These are phyloP conservation scores for Lolium perenne DNA, from an alignment of 176 grass and related monocot genomes.

Conservation along the genomic window DNA sequence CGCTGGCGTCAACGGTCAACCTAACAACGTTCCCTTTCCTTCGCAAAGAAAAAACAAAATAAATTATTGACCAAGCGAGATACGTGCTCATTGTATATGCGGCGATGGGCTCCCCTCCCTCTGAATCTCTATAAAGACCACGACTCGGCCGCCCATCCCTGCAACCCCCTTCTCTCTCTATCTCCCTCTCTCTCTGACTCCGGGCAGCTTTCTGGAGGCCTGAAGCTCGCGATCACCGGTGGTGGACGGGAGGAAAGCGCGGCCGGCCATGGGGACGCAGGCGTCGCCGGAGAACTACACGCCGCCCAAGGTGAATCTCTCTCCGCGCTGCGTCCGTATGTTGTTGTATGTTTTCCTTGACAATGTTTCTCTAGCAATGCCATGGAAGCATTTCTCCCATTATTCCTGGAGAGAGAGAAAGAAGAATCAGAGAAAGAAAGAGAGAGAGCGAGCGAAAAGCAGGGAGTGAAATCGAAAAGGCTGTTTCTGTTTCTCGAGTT, in stretches of 20 bases:
- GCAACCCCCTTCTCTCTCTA: background rate
- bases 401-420: background rate
- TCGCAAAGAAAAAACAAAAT: background rate
- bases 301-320: background rate
- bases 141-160: background rate
- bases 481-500: too few relatives aligned
- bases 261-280: conserved; percentile 8
- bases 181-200: background rate
- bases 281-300: background rate
- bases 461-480: background rate
- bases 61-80: background rate
- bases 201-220: background rate
- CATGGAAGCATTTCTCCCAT: background rate
- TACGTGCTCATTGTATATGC: background rate
- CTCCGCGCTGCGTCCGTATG: background rate
- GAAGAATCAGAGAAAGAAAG: background rate
- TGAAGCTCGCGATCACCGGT: background rate
- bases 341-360: background rate
- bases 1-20: background rate
- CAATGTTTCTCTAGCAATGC: background rate
- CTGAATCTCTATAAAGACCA: conserved; percentile 25
- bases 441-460: background rate
- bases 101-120: background rate
- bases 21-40: background rate
- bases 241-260: background rate